Evolutionary conservation across 345 rosid species (phyloP).

Genomic region (Cardamine occulta): DNA sequence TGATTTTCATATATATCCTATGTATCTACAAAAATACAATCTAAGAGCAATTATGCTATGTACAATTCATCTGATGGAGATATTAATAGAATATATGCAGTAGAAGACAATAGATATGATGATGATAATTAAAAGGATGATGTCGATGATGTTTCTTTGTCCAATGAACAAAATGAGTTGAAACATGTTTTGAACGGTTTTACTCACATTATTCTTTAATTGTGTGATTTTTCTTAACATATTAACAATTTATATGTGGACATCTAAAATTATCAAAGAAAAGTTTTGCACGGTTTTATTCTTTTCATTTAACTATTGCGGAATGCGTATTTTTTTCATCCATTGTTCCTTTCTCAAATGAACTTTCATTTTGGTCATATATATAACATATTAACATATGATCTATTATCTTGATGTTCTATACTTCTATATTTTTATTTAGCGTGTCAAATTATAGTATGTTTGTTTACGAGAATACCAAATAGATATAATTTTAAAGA

Average conservation of each 20-base stretch:
- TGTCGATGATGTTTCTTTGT: too few species aligned
- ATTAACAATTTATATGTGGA: not conserved
- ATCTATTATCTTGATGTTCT: not conserved
- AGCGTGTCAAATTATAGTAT: not conserved
- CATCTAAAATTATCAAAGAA: not conserved
- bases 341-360: too few species aligned
- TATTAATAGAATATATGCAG: not conserved
- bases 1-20: not conserved
- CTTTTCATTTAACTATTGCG: too few species aligned
- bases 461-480: too few species aligned
- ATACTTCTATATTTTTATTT: not conserved
- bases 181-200: not conserved
- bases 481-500: not conserved
- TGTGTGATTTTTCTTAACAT: not conserved
- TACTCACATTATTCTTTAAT: not conserved
- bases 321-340: too few species aligned
- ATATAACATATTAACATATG: not conserved
- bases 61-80: not conserved
- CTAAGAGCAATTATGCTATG: not conserved
- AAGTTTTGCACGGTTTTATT: not conserved
- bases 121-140: not conserved
- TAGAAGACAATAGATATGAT: not conserved
- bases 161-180: not conserved
- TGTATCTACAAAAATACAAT: not conserved
- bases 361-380: too few species aligned